Evolutionary conservation across 306 rosid species (phyloP).

Genomic region (Quercus agrifolia): DNA sequence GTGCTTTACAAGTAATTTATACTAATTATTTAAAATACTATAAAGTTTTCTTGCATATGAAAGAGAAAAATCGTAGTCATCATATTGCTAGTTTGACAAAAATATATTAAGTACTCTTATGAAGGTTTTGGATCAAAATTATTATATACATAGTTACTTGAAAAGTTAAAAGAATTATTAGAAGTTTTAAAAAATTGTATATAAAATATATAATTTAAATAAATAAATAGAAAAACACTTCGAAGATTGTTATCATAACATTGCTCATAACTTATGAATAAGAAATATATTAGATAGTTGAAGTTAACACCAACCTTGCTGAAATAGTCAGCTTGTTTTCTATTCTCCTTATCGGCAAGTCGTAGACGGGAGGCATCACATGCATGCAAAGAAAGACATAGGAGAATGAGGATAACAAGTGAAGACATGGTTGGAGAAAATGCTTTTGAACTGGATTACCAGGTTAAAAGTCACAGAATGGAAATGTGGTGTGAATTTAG

Average conservation of each 20-base stretch:
- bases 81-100: not conserved
- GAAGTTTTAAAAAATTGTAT: too few species aligned
- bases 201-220: too few species aligned
- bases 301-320: constrained; percentile 29
- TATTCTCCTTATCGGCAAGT: constrained; percentile 1
- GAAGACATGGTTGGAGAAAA: constrained; percentile 42
- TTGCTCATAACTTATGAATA: not conserved
- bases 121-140: not conserved
- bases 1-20: too few species aligned
- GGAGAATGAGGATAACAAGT: constrained; percentile 28
- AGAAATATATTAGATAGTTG: not conserved
- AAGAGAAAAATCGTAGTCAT: not conserved
- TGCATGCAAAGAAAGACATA: constrained; percentile 60
- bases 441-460: not conserved
- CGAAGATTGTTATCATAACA: not conserved
- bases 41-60: too few species aligned
- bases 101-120: not conserved
- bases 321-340: constrained; percentile 3
- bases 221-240: not conserved
- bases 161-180: too few species aligned
- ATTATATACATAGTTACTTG: too few species aligned
- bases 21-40: too few species aligned
- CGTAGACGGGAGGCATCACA: constrained; percentile 42
- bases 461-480: not conserved
- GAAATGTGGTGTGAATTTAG: constrained; percentile 2